Percentiles rank a stretch among this genome's conserved stretches.
Evolutionary conservation across 2,329 filamentous ascomycete species (phyloP).

Genomic region (Cucurbitaria berberidis): DNA sequence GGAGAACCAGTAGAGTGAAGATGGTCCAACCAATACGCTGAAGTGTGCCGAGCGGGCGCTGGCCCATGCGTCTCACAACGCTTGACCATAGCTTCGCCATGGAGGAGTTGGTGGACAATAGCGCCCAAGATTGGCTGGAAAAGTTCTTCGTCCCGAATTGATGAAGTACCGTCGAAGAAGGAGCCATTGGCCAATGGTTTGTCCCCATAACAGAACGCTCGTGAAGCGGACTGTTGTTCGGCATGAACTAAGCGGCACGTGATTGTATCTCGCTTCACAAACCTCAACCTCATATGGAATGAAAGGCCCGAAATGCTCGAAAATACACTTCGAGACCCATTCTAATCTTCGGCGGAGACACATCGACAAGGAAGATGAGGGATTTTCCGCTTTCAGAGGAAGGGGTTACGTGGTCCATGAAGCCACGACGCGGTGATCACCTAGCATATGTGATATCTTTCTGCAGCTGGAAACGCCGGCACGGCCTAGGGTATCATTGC

Average conservation of each 20-base stretch:
- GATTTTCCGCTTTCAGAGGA: conserved; percentile 45
- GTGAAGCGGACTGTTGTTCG: conserved; percentile 39
- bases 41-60: conserved; percentile 21
- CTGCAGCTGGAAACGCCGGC: conserved; percentile 52
- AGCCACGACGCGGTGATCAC: conserved; percentile 53
- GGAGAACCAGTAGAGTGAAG: conserved; percentile 18
- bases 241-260: conserved; percentile 47
- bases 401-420: conserved; percentile 52
- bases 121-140: conserved; percentile 26
- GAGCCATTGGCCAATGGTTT: conserved; percentile 41
- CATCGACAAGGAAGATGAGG: conserved; percentile 47
- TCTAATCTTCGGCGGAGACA: conserved; percentile 41
- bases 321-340: conserved; percentile 25
- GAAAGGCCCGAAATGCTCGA: conserved; percentile 42
- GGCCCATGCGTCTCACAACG: conserved; percentile 35
- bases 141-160: conserved; percentile 29
- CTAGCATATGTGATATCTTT: conserved; percentile 51
- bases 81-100: conserved; percentile 24
- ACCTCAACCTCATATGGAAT: conserved; percentile 42
- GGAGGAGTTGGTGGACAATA: conserved; percentile 19
- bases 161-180: conserved; percentile 25
- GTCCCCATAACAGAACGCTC: conserved; percentile 30
- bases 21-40: conserved; percentile 28
- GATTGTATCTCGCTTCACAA: conserved; percentile 45
- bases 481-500: conserved; percentile 54